phyloP scores from a whole-genome alignment of 139 green algal species.

The Gonium pectorale region DNA sequence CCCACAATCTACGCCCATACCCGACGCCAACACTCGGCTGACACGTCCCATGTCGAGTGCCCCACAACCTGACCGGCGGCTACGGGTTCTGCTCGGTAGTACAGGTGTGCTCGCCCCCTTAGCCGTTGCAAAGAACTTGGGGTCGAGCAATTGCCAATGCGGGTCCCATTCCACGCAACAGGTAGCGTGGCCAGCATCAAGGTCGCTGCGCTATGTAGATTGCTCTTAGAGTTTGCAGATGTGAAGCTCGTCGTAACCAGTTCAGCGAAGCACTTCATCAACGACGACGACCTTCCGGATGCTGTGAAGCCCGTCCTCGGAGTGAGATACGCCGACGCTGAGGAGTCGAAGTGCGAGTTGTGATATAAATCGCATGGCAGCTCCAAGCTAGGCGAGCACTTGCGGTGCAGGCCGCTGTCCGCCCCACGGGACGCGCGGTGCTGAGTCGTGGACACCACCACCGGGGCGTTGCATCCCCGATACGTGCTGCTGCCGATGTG shows the following conservation, averaged over 20 bases:
- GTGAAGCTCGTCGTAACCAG: conserved; percentile 72
- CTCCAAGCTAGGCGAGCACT: too few species aligned
- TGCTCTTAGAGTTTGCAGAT: conserved; percentile 63
- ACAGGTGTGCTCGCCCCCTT: conserved; percentile 57
- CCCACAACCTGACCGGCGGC: too few species aligned
- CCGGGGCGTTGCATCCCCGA: too few species aligned
- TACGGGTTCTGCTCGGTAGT: conserved; percentile 69
- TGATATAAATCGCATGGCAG: too few species aligned
- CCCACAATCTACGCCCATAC: too few species aligned
- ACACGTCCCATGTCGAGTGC: too few species aligned
- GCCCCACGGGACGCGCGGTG: too few species aligned
- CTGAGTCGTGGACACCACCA: too few species aligned
- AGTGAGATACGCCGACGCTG: neutral
- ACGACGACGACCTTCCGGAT: conserved; percentile 40
- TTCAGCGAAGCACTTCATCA: conserved; percentile 72
- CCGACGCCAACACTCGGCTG: too few species aligned
- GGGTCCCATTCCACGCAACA: neutral
- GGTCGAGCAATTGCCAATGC: neutral
- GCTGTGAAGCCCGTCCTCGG: conserved; percentile 35
- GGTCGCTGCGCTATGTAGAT: conserved; percentile 54
- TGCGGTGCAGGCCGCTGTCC: too few species aligned
- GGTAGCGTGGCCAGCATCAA: conserved; percentile 88
- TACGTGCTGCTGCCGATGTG: too few species aligned
- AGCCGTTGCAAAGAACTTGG: neutral
- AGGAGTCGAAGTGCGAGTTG: too few species aligned